Conservation (phyloP, 2,329 filamentous ascomycete genomes). For the Epichloe baconii region DNA sequence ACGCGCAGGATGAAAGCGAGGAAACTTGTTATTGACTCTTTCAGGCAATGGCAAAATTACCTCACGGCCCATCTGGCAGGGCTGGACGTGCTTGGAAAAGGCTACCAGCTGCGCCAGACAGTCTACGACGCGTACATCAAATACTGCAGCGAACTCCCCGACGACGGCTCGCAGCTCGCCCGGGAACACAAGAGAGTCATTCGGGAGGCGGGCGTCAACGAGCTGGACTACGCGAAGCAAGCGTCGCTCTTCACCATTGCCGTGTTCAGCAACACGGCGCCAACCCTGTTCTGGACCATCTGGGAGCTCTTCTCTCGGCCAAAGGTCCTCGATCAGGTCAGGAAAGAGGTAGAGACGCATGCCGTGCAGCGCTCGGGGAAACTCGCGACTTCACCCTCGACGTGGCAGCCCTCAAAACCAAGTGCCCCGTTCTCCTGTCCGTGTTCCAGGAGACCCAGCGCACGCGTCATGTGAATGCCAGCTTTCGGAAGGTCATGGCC, state of each 20-base stretch:
- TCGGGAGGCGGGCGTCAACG: background rate
- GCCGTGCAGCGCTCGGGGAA: background rate
- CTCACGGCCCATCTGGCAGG: background rate
- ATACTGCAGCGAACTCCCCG: background rate
- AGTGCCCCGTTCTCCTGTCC: background rate
- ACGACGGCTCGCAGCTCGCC: background rate
- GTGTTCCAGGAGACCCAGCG: background rate
- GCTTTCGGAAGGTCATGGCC: background rate
- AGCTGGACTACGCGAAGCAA: background rate
- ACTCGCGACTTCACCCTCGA: background rate
- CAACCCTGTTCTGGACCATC: background rate
- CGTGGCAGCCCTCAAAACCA: background rate
- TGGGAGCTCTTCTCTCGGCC: background rate
- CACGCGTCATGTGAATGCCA: background rate
- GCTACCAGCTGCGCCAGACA: background rate
- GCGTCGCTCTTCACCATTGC: background rate
- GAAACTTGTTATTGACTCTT: background rate
- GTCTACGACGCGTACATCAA: background rate
- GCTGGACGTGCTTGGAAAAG: background rate
- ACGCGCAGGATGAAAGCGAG: too few relatives aligned
- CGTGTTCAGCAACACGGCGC: background rate
- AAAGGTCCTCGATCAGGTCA: background rate
- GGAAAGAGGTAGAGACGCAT: background rate
- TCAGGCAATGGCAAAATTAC: background rate
- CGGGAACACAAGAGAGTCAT: background rate